phyloP scores from a whole-genome alignment of 1,284 basidiomycete genomes.

The Puccinia coronata region DNA sequence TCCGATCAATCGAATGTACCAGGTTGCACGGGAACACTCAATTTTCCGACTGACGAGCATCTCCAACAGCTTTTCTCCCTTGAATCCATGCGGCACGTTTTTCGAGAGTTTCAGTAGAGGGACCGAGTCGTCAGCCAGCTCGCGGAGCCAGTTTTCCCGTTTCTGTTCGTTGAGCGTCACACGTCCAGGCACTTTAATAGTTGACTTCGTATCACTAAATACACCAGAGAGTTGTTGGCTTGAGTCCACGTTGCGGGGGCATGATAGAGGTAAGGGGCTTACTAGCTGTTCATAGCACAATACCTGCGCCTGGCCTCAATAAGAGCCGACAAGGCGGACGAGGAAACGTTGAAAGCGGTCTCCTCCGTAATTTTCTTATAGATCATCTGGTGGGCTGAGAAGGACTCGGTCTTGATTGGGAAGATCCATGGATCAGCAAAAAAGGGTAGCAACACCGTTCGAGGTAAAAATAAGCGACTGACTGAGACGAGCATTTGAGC shows the following conservation, averaged over 20 bases:
- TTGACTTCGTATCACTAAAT: conserved; percentile 44
- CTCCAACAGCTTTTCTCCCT: conserved; percentile 86
- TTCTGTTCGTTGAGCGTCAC: conserved; percentile 88
- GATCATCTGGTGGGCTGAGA: conserved; percentile 65
- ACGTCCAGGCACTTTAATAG: conserved; percentile 59
- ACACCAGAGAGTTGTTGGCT: conserved; percentile 50
- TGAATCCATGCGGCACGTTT: conserved; percentile 88
- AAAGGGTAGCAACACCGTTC: conserved; percentile 3
- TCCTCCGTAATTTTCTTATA: conserved; percentile 61
- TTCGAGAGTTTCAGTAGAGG: conserved; percentile 83
- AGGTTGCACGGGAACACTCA: conserved; percentile 81
- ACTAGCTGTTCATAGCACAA: conserved; percentile 44
- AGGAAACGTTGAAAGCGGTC: conserved; percentile 60
- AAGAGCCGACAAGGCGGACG: conserved; percentile 72
- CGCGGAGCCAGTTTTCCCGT: conserved; percentile 82
- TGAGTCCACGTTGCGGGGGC: no score
- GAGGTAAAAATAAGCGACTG: conserved; percentile 57
- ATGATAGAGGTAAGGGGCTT: conserved; percentile 3
- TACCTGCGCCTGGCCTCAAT: conserved; percentile 66
- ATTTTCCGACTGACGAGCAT: conserved; percentile 79
- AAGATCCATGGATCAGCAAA: not conserved
- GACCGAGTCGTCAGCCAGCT: conserved; percentile 83
- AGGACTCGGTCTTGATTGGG: conserved; percentile 65
- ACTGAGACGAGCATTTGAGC: conserved; percentile 69
- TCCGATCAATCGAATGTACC: conserved; percentile 93